A percentile compares a stretch with the other conserved stretches of the same genome.
These are phyloP conservation scores for Phytophthora chlamydospora DNA, from an alignment of 352 stramenopile genomes.

Conservation along the genomic window DNA sequence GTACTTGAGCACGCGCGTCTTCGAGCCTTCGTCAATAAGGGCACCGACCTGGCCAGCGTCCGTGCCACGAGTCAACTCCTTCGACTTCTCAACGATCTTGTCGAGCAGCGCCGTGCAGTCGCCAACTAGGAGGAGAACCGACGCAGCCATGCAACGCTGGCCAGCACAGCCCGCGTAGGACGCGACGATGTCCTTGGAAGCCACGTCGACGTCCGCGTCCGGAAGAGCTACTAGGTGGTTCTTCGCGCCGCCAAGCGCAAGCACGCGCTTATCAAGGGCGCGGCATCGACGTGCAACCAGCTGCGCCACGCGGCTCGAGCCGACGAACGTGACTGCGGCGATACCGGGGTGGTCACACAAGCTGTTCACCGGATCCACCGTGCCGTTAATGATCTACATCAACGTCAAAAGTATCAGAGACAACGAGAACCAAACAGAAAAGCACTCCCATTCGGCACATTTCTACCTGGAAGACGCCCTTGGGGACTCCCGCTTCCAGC, in stretches of 20 bases:
- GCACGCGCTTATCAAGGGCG: conserved; percentile 93
- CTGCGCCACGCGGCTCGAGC: conserved; percentile 93
- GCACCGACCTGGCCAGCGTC: conserved; percentile 93
- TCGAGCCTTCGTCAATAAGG: conserved; percentile 93
- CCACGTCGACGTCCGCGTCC: conserved; percentile 93
- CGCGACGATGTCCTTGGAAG: conserved; percentile 95
- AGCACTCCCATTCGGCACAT: background rate
- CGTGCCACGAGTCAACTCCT: conserved; percentile 88
- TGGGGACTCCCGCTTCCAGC: conserved; percentile 92
- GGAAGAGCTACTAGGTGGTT: conserved; percentile 97
- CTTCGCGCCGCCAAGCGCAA: conserved; percentile 96
- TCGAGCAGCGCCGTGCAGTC: conserved; percentile 81
- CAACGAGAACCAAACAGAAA: background rate
- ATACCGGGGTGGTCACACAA: conserved; percentile 93
- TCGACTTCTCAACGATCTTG: conserved; percentile 88
- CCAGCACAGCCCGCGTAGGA: conserved; percentile 96
- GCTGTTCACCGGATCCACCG: conserved; percentile 86
- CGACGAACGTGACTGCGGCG: conserved; percentile 95
- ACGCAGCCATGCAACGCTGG: conserved; percentile 97
- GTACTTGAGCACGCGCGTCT: conserved; percentile 94
- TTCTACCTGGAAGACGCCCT: conserved; percentile 92
- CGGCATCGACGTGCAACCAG: conserved; percentile 92
- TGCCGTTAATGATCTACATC: conserved; percentile 94
- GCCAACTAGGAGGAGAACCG: conserved; percentile 93
- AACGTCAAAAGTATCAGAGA: background rate